phyloP scores from a whole-genome alignment of 176 grass and related monocot species.

The Carex myosuroides region DNA sequence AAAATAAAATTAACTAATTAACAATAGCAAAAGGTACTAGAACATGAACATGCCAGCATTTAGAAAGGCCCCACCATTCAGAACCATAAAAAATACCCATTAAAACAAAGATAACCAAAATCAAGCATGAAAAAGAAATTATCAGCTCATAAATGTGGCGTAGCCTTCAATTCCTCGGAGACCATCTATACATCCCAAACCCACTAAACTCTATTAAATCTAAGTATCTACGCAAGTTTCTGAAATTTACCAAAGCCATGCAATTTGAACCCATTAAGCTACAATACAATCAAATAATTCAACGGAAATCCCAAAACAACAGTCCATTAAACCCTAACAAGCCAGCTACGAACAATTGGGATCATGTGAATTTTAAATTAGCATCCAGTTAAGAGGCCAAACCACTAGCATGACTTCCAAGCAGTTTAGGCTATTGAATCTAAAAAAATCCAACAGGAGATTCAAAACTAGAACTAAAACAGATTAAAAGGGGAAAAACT shows the following conservation, averaged over 20 bases:
- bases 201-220: background rate
- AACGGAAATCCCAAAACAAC: background rate
- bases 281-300: background rate
- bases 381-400: background rate
- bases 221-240: background rate
- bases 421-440: background rate
- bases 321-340: background rate
- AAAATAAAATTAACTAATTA: background rate
- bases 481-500: background rate
- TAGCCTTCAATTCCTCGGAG: background rate
- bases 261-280: background rate
- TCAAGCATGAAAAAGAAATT: background rate
- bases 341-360: background rate
- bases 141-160: background rate
- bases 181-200: background rate
- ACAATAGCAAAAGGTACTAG: background rate
- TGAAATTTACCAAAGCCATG: background rate
- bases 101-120: background rate
- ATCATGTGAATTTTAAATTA: background rate
- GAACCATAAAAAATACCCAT: background rate
- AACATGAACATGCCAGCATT: background rate
- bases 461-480: background rate
- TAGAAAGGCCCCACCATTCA: background rate
- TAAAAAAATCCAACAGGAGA: background rate
- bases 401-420: background rate